phyloP scores from a whole-genome alignment of 192 early-diverging fungal species.

The Phlyctochytrium planicorne region DNA sequence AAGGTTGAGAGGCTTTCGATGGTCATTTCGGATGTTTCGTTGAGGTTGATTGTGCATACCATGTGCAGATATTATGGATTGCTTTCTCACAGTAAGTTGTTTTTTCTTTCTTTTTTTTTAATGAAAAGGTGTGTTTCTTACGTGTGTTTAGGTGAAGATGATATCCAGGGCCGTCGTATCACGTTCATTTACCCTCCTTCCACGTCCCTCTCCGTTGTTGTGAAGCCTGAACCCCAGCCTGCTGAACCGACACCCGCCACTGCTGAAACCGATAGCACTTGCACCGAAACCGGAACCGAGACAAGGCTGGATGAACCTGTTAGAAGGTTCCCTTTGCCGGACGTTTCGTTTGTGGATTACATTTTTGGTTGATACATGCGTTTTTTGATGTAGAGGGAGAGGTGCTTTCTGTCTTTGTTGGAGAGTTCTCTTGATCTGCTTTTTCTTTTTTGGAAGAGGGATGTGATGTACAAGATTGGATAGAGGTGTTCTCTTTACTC shows the following conservation, averaged over 20 bases:
- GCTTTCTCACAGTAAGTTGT: constrained; percentile 24
- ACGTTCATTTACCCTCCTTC: constrained; percentile 17
- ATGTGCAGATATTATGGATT: constrained; percentile 29
- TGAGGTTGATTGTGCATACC: constrained; percentile 26
- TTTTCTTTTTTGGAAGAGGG: background rate
- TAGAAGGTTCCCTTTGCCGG: background rate
- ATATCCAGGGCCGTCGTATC: constrained; percentile 12
- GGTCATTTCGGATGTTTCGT: constrained; percentile 19
- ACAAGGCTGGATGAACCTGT: background rate
- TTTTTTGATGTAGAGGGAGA: too few relatives aligned
- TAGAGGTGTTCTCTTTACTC: background rate
- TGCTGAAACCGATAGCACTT: background rate
- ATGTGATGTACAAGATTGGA: background rate
- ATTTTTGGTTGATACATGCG: background rate
- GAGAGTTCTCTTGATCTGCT: too few relatives aligned
- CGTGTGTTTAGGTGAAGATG: constrained; percentile 15
- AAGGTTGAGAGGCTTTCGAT: constrained; percentile 4
- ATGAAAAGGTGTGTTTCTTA: background rate
- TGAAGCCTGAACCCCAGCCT: background rate
- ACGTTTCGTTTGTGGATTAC: background rate
- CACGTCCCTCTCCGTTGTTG: background rate
- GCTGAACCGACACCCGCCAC: background rate
- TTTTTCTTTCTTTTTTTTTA: background rate
- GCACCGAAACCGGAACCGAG: background rate
- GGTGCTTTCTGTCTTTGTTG: too few relatives aligned